Evolutionary conservation across 139 green algal species (phyloP).

Genomic region (Chlamydomonas schloesseri): DNA sequence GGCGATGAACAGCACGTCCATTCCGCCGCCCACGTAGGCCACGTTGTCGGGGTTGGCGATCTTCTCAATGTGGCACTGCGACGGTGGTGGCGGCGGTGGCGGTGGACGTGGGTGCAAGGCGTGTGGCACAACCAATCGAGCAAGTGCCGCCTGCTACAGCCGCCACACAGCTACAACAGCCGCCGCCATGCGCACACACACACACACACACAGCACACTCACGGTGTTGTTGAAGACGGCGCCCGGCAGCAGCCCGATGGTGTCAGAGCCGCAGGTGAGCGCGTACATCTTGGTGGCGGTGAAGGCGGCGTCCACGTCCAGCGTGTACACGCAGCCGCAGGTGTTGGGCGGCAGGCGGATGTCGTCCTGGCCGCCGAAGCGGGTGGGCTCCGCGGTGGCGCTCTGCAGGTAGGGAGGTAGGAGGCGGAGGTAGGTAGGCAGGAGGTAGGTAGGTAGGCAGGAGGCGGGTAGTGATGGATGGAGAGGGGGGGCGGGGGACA

Average conservation of each 20-base stretch:
- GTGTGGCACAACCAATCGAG: too few relatives aligned
- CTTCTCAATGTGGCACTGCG: conserved; percentile 40
- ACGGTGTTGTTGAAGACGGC: conserved; percentile 5
- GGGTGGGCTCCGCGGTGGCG: neutral
- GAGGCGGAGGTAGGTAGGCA: neutral
- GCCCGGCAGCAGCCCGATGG: too few relatives aligned
- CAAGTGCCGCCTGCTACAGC: too few relatives aligned
- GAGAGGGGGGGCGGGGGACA: too few relatives aligned
- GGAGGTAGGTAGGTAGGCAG: neutral
- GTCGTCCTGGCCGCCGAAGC: conserved; percentile 21
- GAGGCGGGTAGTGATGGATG: too few relatives aligned
- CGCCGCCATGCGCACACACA: too few relatives aligned
- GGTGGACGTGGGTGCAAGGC: too few relatives aligned
- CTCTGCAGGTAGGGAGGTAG: neutral
- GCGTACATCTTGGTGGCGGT: conserved; percentile 9
- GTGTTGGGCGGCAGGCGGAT: conserved; percentile 10
- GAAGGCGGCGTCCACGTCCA: conserved; percentile 45
- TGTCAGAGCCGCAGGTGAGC: neutral
- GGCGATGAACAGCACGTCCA: conserved; percentile 16
- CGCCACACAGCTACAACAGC: too few relatives aligned
- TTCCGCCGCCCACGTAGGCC: neutral
- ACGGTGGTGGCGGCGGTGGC: too few relatives aligned
- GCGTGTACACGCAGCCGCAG: conserved; percentile 62
- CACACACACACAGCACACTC: too few relatives aligned
- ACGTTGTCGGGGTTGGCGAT: conserved; percentile 62